phyloP scores from a whole-genome alignment of 2,329 filamentous ascomycete genomes.

The Hypomyces perniciosus region DNA sequence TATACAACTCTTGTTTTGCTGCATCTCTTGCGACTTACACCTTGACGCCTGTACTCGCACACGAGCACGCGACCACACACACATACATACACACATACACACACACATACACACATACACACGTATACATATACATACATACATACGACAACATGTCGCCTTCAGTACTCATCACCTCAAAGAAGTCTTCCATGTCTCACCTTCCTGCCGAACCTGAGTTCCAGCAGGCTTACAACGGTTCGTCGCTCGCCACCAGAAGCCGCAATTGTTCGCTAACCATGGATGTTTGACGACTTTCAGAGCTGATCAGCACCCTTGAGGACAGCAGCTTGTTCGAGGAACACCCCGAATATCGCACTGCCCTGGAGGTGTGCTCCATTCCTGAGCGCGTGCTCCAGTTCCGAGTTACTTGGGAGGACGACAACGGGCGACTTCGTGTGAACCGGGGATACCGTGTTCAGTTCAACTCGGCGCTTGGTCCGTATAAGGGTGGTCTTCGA shows the following conservation, averaged over 20 bases:
- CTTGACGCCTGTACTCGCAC: too few species aligned
- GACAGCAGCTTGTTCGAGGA: constrained; percentile 88
- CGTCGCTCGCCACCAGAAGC: constrained; percentile 20
- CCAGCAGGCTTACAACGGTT: constrained; percentile 96
- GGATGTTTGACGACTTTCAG: constrained; percentile 38
- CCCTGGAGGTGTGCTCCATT: constrained; percentile 79
- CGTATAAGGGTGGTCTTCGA: constrained; percentile 95
- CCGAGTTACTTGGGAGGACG: constrained; percentile 94
- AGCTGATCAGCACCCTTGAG: constrained; percentile 92
- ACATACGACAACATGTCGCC: background rate
- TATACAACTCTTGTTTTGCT: too few species aligned
- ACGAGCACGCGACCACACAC: too few species aligned
- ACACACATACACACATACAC: too few species aligned
- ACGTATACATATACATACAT: background rate
- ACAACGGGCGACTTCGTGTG: constrained; percentile 81
- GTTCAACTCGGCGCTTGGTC: constrained; percentile 95
- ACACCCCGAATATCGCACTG: constrained; percentile 90
- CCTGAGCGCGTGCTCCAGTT: constrained; percentile 97
- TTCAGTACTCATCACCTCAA: too few species aligned
- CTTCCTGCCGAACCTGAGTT: constrained; percentile 90
- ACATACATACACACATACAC: too few species aligned
- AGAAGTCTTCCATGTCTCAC: constrained; percentile 62
- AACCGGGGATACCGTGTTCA: constrained; percentile 96
- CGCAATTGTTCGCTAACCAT: too few species aligned
- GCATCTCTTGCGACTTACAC: too few species aligned